Evolutionary conservation across 2,329 filamentous ascomycete species (phyloP), one percentile per base, ranked within the genome.

Genomic region (Colletotrichum abscissum): DNA sequence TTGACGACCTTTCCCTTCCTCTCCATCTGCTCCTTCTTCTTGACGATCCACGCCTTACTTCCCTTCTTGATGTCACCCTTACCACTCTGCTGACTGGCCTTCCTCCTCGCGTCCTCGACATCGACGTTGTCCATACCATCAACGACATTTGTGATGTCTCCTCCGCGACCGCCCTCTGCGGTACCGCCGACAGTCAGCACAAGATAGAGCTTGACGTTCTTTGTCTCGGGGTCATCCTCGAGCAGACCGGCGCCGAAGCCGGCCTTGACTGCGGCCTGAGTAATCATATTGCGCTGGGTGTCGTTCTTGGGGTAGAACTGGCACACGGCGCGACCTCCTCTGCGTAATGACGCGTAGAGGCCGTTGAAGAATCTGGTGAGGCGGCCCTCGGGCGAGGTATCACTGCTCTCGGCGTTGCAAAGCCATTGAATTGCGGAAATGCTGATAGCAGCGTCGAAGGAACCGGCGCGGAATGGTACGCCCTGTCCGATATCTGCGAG

Each of bases 291-390:
- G 79, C 95, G 91, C 85, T 99, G 97, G 75, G 90, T 88, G 77
- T 97, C 93, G 81, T 99, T 98, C 85, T 98, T 98, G 3, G 97
- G 97, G 82, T 99, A 99, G 83, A 99, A 99, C 80, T 99, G 97
- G 81, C 95, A 98, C 16, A 98, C 96, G 0, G 97, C 97, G 49
- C 95, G 89, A 1, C 95, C 97, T 6, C 97, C 97, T 24, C 97
- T 88, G 75, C 92, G 91, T 75, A 99, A 84, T 73, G 92, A 92
- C 0, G 95, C 93, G 83, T 98, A 99, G 1, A 99, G 84, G 0
- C 95, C 95, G 78, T 97, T 95, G 82, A 99, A 99, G 81, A 99
- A 99, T 57, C 96, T 88, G 5, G 90, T 89, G 30, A 99, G 84
- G 6, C 97, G 87, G 0, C 93, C 94, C 33, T 93, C 90, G 1